Conservation (phyloP, 148 eudicot genomes). For the Chenopodium album region DNA sequence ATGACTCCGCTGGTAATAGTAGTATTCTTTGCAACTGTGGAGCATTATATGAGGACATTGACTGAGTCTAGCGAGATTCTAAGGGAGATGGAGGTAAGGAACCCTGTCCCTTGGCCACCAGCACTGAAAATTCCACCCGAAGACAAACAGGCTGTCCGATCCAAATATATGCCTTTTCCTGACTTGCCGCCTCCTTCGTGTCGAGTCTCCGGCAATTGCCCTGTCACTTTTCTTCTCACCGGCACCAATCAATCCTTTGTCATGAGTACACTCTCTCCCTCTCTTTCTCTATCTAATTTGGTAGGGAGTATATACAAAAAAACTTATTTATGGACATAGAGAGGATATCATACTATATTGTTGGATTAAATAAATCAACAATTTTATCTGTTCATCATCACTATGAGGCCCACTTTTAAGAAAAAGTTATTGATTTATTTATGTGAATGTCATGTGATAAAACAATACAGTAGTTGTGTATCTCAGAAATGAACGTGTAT, state of each 20-base stretch:
- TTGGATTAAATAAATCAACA: too few species aligned
- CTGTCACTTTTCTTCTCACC: conserved; percentile 55
- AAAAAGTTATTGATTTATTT: too few species aligned
- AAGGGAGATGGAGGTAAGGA: conserved; percentile 4
- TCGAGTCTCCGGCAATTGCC: conserved; percentile 50
- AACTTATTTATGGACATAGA: too few species aligned
- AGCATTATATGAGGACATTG: conserved; percentile 27
- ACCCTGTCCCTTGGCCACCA: conserved; percentile 66
- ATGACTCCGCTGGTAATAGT: conserved; percentile 53
- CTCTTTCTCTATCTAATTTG: not conserved
- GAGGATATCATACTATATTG: too few species aligned
- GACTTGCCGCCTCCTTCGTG: conserved; percentile 62
- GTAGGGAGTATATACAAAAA: too few species aligned
- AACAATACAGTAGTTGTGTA: too few species aligned
- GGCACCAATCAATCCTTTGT: conserved; percentile 57
- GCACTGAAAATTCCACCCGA: conserved; percentile 49
- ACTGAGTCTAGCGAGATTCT: too few species aligned
- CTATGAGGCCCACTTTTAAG: too few species aligned
- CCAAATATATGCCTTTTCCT: conserved; percentile 37
- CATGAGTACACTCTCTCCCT: conserved; percentile 33
- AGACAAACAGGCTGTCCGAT: conserved; percentile 47
- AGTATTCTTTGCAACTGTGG: conserved; percentile 40
- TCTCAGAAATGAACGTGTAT: too few species aligned
- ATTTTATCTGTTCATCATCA: too few species aligned
- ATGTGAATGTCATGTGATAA: too few species aligned